These are phyloP conservation scores for Zoysia japonica DNA, from an alignment of 176 grass and related monocot species.

Conservation along the genomic window DNA sequence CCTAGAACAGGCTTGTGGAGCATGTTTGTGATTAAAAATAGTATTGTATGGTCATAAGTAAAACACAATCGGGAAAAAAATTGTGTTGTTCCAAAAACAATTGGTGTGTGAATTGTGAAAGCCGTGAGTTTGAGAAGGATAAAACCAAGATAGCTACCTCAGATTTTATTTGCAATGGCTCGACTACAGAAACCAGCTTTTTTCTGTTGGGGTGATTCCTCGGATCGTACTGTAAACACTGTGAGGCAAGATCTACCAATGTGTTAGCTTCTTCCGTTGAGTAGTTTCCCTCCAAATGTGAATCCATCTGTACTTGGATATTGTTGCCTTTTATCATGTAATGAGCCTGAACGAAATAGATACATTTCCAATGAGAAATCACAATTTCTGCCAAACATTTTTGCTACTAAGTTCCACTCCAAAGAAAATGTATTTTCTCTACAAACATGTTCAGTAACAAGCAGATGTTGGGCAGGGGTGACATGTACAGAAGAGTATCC, in stretches of 20 bases:
- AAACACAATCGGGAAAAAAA: not conserved
- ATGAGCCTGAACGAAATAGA: conserved; percentile 63
- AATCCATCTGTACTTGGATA: conserved; percentile 77
- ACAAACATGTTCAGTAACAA: not conserved
- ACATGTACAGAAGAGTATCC: conserved; percentile 1
- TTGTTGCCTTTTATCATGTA: conserved; percentile 88
- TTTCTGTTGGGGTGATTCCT: conserved; percentile 83
- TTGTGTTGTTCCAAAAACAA: not conserved
- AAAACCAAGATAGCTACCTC: conserved; percentile 49
- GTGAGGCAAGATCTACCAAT: conserved; percentile 80
- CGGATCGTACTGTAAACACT: conserved; percentile 90
- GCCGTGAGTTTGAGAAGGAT: not conserved
- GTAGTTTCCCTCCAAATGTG: conserved; percentile 96
- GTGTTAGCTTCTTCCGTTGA: conserved; percentile 80
- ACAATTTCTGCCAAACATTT: not conserved
- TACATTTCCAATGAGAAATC: conserved; percentile 5
- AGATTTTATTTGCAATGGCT: conserved; percentile 80
- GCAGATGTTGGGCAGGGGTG: no score
- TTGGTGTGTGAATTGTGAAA: no score
- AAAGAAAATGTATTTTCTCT: not conserved
- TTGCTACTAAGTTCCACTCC: no score
- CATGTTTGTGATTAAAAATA: conserved; percentile 41
- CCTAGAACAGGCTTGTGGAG: conserved; percentile 86
- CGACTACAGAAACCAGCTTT: conserved; percentile 69
- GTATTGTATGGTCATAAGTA: no score